Evolutionary conservation across 768 basidiomycete genomes (phyloP), one percentile per base, ranked within the genome.

Genomic region (Termitomyces sp.): DNA sequence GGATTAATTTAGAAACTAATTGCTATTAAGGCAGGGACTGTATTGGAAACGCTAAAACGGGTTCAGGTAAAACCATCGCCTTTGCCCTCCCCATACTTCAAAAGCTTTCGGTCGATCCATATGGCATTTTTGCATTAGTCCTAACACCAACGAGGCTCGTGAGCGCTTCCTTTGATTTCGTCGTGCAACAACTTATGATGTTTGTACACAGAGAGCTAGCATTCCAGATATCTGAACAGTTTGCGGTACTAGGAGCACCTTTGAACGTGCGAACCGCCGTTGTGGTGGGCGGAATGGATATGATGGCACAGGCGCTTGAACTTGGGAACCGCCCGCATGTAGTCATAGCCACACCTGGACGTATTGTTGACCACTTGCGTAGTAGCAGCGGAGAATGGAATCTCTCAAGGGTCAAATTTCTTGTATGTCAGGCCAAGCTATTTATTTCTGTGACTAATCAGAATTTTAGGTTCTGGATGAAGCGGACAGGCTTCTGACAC

Each of bases 271-370:
- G 86, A 32, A 96, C 94, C 9, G 83, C 89, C 10, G 94, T 98
- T 8, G 77, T 98, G 33, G 95, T 98, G 2, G 97, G 97, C 18
- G 97, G 97, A 5, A 96, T 99, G 93, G 97, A 99, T 66, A 96
- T 96, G 88, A 93, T 97, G 79, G 70, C 85, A 1, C 97, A 99
- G 69, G 93, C 96, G 0, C 76, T 92, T 18, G 94, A 95, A 66
- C 83, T 99, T 14, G 79, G 81, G 2, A 84, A 86, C 62, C 83
- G 90, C 42, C 97, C 97, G 0, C 97, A 98, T 69, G 82, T 99
- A 37, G 87, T 98, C 24, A 86, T 99, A 46, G 97, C 95, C 8
- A 99, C 97, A 0, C 97, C 97, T 3, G 97, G 97, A 2, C 84
- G 97, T 20, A 85, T 99, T 22, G 92, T 95, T 3, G 97, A 99